phyloP scores from a whole-genome alignment of 129 eudicot species.

The Pulicaria dysenterica region DNA sequence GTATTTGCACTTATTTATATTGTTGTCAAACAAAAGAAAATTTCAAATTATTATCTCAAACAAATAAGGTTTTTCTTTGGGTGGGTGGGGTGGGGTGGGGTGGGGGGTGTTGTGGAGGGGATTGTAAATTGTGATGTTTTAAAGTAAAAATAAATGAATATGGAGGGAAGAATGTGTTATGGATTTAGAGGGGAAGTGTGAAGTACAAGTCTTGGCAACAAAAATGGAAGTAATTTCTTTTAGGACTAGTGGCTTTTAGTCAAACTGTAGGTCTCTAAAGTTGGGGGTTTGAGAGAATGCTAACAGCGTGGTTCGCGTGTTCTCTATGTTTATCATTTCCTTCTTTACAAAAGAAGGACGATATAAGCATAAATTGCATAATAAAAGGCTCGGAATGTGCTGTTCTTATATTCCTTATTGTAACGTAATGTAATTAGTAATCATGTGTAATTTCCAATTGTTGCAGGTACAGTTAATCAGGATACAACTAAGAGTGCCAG shows the following conservation, averaged over 20 bases:
- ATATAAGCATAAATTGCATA: constrained; percentile 1
- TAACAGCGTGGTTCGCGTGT: background rate
- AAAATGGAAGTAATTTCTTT: background rate
- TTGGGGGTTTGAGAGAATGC: constrained; percentile 5
- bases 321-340: background rate
- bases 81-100: too few species aligned
- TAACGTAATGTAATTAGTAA: constrained; percentile 16
- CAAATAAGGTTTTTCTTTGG: too few species aligned
- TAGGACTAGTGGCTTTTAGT: background rate
- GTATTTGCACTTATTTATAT: constrained; percentile 4
- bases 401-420: background rate
- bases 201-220: constrained; percentile 1
- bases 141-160: background rate
- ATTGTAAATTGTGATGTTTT: too few species aligned
- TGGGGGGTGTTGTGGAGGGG: too few species aligned
- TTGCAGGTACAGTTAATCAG: constrained; percentile 79
- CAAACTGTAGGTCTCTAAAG: background rate
- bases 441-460: constrained; percentile 22
- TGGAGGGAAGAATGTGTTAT: background rate
- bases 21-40: constrained; percentile 1
- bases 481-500: constrained; percentile 87
- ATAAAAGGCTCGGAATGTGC: background rate
- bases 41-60: background rate
- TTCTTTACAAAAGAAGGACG: background rate
- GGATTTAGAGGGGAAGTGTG: too few species aligned